Base-by-base conservation (phyloP, 257 asterid genomes). In the Solanum raphanifolium region DNA sequence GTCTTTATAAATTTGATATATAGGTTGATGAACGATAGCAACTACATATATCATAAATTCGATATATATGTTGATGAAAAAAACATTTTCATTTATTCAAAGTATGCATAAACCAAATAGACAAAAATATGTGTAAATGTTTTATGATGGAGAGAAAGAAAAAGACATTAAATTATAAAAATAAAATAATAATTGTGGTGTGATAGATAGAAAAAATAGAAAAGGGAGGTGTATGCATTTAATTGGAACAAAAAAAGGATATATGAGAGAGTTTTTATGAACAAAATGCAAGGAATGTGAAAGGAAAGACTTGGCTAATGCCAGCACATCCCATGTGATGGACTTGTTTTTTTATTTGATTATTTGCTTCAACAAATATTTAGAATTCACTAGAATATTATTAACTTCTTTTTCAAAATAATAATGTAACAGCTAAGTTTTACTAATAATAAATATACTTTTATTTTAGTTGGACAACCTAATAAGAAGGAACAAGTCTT, bases 271-370 rank as follows among this genome's bases (percentile, higher is more conserved):
- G 85, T 34, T 75, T 86, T 60, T 73, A 48, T 48, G 18, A 65
- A 89, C 46, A 72, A 87, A 52, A 55, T 86, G 15, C 66, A 32
- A 75, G 23, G 41, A 36, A 27, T 35, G 78, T 20, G 39, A 34
- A 35, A 31, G 75, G 36, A 68, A 71, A 85, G 29, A 85, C 78
- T 85, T 85, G 75, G 88, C 52, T 62, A 13, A 78, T 88, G 90
- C 90, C 93, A 89, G 92, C 92, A 86, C 87, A 81, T 73, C 86
- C 94, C 93, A 92, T 91, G 93, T 92, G 91, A 90, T 87, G 72
- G 41, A 87, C 89, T 65, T 62, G 25, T 55, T 29, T 29, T 76
- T 18, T 82, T 18, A 69, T 81, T 87, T 88, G 34, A 71, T 86
- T 90, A 90, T 35, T 88, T 82, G 46, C 13, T 81, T 66, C 11